phyloP scores from a whole-genome alignment of 2,329 filamentous ascomycete species.

The Fusarium falciforme region DNA sequence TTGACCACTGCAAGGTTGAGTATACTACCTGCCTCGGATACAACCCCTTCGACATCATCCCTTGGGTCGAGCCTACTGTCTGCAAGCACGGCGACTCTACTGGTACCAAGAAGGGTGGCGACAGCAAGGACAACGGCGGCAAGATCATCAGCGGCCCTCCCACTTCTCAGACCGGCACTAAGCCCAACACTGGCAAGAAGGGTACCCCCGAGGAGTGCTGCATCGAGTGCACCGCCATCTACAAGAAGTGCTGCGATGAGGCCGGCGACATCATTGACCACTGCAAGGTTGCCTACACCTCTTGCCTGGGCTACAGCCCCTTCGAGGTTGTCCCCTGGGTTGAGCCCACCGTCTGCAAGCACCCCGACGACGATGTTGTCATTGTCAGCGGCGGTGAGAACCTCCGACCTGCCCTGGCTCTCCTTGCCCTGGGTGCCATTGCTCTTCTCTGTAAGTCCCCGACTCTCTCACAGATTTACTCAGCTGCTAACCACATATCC shows the following conservation, averaged over 20 bases:
- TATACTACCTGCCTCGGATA: slow-evolving; percentile 32
- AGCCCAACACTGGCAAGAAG: background rate
- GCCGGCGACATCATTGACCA: slow-evolving; percentile 20
- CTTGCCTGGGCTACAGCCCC: slow-evolving; percentile 32
- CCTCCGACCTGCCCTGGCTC: slow-evolving; percentile 29
- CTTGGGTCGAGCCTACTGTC: slow-evolving; percentile 27
- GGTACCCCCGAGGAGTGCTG: slow-evolving; percentile 15
- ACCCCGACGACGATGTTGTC: slow-evolving; percentile 25
- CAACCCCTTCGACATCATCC: slow-evolving; percentile 19
- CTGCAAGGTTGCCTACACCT: slow-evolving; percentile 26
- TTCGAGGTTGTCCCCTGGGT: slow-evolving; percentile 16
- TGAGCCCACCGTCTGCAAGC: slow-evolving; percentile 33
- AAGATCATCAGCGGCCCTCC: background rate
- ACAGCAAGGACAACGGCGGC: background rate
- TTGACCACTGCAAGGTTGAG: slow-evolving; percentile 23
- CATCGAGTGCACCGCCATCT: slow-evolving; percentile 18
- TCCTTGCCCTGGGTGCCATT: slow-evolving; percentile 25
- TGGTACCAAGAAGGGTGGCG: background rate
- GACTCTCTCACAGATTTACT: fast-evolving
- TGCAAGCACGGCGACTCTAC: slow-evolving; percentile 16
- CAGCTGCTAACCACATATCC: background rate
- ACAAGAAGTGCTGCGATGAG: slow-evolving; percentile 29
- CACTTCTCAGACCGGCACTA: background rate
- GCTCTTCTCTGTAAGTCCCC: slow-evolving; percentile 30
- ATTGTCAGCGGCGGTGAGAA: slow-evolving; percentile 27